These are phyloP conservation scores for Inosperma sp. DNA, from an alignment of 768 basidiomycete species.

Conservation along the genomic window DNA sequence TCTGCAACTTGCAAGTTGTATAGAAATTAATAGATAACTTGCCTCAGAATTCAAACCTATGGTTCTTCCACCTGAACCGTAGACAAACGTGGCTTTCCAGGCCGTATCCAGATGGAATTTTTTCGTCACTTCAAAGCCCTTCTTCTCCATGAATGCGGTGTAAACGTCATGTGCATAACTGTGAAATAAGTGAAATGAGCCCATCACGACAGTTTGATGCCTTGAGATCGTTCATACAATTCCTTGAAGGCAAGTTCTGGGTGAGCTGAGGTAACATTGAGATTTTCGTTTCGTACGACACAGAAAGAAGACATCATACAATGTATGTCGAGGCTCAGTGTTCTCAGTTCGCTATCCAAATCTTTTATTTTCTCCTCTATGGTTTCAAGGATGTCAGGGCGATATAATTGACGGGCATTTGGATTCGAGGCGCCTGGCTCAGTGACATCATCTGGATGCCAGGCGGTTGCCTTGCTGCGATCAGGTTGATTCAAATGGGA, in stretches of 20 bases:
- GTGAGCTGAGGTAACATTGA: constrained; percentile 41
- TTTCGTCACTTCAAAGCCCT: constrained; percentile 59
- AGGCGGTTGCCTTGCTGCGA: constrained; percentile 25
- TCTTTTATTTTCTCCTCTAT: constrained; percentile 53
- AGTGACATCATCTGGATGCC: constrained; percentile 39
- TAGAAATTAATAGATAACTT: constrained; percentile 11
- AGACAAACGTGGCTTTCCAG: constrained; percentile 65
- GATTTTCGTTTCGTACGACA: background rate
- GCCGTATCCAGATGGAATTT: constrained; percentile 67
- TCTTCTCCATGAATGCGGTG: constrained; percentile 59
- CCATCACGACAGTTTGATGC: background rate
- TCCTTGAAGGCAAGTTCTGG: constrained; percentile 71
- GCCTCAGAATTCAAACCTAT: constrained; percentile 80
- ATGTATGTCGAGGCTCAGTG: constrained; percentile 68
- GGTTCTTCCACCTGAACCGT: constrained; percentile 62
- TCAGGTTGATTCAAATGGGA: constrained; percentile 18
- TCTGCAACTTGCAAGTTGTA: constrained; percentile 2
- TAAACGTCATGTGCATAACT: constrained; percentile 71
- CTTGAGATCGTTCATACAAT: constrained; percentile 36
- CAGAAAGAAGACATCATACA: constrained; percentile 34
- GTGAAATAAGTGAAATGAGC: background rate
- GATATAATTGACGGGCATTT: constrained; percentile 37
- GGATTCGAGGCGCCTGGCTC: constrained; percentile 32
- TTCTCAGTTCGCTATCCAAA: constrained; percentile 51
- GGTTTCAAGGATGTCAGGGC: constrained; percentile 55